These are phyloP conservation scores for Silene vulgaris DNA, from an alignment of 179 eudicot species.

Conservation along the genomic window DNA sequence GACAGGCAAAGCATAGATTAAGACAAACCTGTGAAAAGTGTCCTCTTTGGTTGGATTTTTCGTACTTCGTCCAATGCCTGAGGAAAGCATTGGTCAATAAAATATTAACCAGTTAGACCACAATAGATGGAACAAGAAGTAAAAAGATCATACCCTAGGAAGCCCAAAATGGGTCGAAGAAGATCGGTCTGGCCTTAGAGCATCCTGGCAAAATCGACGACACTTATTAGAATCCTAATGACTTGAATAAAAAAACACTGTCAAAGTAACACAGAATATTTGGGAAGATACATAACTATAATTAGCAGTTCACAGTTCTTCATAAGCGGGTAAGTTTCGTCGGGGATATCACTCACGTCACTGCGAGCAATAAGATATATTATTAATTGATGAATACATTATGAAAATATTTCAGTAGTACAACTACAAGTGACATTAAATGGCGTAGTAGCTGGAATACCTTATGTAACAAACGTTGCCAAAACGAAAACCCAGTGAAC, in stretches of 20 bases:
- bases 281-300: slow-evolving; percentile 38
- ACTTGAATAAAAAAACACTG: background rate
- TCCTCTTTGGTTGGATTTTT: slow-evolving; percentile 78
- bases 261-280: background rate
- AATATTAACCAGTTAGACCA: background rate
- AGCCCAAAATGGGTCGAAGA: slow-evolving; percentile 99
- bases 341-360: slow-evolving; percentile 95
- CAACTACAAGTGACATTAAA: background rate
- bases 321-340: slow-evolving; percentile 87
- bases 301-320: slow-evolving; percentile 81
- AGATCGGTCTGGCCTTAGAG: slow-evolving; percentile 85
- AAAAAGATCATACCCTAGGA: slow-evolving; percentile 55
- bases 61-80: slow-evolving; percentile 95
- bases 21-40: slow-evolving; percentile 85
- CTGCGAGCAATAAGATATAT: slow-evolving; percentile 37
- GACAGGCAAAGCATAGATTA: background rate
- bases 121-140: background rate
- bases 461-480: slow-evolving; percentile 94
- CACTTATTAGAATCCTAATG: slow-evolving; percentile 6
- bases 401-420: background rate
- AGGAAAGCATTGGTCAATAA: background rate
- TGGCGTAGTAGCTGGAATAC: slow-evolving; percentile 29
- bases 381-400: background rate
- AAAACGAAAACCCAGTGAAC: slow-evolving; percentile 88
- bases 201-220: slow-evolving; percentile 53